Base-by-base conservation (phyloP, 129 eudicot genomes). In the Flaveria robusta region DNA sequence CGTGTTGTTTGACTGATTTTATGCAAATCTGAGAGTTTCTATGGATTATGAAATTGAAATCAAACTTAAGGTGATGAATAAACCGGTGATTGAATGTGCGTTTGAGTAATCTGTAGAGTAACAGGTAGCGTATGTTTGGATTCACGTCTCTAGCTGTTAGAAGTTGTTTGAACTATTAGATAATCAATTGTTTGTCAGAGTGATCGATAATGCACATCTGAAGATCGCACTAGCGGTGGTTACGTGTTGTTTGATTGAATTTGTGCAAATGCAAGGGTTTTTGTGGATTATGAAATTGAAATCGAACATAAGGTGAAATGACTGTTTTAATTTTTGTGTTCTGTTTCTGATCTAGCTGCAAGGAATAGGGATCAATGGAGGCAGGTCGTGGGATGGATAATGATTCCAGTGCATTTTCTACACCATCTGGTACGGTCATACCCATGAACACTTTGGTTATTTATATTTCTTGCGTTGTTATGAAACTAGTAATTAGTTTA, bases 301-400 rank as follows among this genome's bases (percentile, higher is more conserved):
- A 20, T 55, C 52, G 9, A 74, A 59, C 39, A 16, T 14, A 26
- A 42, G 19, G 27, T 72, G 54, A 72, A 72, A 22, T 60, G 50
- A 12, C 39, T 14, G 49, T 54, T 58, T 41, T 45, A 20, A 4
- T 60, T 13, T 34, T 42, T 12, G 7, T 15, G 45, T 66, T 63
- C 43, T 58, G 78, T 46, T 49, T 76, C 16, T 77, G 37, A 31
- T 31, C 9, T 41, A 55, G 81, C 60, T 68, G 24, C 67, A 77
- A 58, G 72, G n/a, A n/a, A n/a, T n/a, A n/a, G n/a, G n/a, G 74
- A 43, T 68, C 62, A 15, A 56, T 59, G 62, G 66, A 68, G 76
- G 81, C 29, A 55, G 70, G 20, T 58, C 9, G 16, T 64, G 26
- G 16, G 49, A 42, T 39, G 58, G 68, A 56, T 68, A 69, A 41